Base-by-base conservation (phyloP, 352 stramenopile species). In the Globisporangium uncinulatum region DNA sequence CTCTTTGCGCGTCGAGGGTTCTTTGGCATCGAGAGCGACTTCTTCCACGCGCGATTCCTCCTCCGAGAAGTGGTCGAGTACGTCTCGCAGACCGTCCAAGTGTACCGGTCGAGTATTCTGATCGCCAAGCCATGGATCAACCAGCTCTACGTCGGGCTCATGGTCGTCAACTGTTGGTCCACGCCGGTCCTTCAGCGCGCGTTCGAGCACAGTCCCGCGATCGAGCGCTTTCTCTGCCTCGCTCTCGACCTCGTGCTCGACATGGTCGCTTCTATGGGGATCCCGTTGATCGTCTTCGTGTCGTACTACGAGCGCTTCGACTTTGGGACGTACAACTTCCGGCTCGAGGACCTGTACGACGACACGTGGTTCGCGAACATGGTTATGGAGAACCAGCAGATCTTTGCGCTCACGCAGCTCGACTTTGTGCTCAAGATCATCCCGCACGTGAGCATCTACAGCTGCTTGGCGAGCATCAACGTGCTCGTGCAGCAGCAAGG, bases 41-140 rank as follows among this genome's bases (percentile, higher is more conserved):
- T 65, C 10, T 83, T 71, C 42, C 44, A 65, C 29, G 15, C 57
- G 4, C 47, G 66, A 0, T 78, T 84, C 17, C 53, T 69, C 0
- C 4, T 62, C 3, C 70, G 67, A 0, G 77, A 85, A 32, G 49
- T 74, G 2, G 13, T 85, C 1, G 72, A 85, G 51, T 67, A 83
- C 46, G 59, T 59, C 9, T 76, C 66, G 5, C 76, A 83, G 41
- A 59, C 71, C 1, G 45, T 65, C 3, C 74, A 82, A 39, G 65
- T 71, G 7, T 83, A 83, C 53, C 56, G 63, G 3, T 74, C 69
- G 21, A 84, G 76, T 43, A 61, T 64, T 3, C 49, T 13, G 29
- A 59, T 55, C 24, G 69, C 71, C 4, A 56, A 21, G 0, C 31
- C 21, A 7, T 46, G 61, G 19, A 46, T 11, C 4, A 32, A 43